Evolutionary conservation across 495 filamentous ascomycete species (phyloP).

Genomic region (Pseudevernia furfuracea): DNA sequence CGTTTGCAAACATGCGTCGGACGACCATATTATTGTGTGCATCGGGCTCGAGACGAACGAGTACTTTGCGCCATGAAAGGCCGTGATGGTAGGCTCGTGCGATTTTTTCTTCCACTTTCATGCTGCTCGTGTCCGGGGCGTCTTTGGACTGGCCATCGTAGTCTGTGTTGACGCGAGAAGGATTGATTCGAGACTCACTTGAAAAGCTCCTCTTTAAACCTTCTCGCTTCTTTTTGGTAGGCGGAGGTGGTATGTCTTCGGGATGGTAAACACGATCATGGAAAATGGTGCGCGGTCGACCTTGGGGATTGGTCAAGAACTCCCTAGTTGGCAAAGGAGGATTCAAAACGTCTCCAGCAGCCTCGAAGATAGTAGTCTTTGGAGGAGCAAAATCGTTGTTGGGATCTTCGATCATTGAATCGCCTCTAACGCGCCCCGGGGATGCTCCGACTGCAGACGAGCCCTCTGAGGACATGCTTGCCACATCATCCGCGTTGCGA

Average conservation of each 20-base stretch:
- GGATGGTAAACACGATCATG: slow-evolving; percentile 94
- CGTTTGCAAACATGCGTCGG: slow-evolving; percentile 90
- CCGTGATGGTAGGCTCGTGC: slow-evolving; percentile 87
- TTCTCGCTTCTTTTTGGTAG: slow-evolving; percentile 50
- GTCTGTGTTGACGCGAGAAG: slow-evolving; percentile 20
- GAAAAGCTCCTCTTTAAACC: slow-evolving; percentile 38
- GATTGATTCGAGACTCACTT: slow-evolving; percentile 31
- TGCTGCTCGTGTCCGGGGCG: slow-evolving; percentile 39
- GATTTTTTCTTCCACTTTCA: slow-evolving; percentile 96
- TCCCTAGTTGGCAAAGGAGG: slow-evolving; percentile 74
- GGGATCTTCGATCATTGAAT: slow-evolving; percentile 39
- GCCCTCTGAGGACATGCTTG: slow-evolving; percentile 28
- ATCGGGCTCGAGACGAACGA: slow-evolving; percentile 91
- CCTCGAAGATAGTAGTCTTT: slow-evolving; percentile 87
- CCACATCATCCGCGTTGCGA: slow-evolving; percentile 36
- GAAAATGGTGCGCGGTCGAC: slow-evolving; percentile 87
- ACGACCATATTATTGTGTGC: slow-evolving; percentile 98
- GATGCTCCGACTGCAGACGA: slow-evolving; percentile 17
- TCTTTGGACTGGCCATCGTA: slow-evolving; percentile 19
- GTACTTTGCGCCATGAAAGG: slow-evolving; percentile 89
- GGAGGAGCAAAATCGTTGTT: slow-evolving; percentile 60
- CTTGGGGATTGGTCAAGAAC: slow-evolving; percentile 73
- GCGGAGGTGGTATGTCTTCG: slow-evolving; percentile 80
- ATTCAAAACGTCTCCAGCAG: slow-evolving; percentile 83
- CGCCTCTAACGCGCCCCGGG: slow-evolving; percentile 33